phyloP scores from a whole-genome alignment of 208 protist species.

The Blechomonas ayalai region DNA sequence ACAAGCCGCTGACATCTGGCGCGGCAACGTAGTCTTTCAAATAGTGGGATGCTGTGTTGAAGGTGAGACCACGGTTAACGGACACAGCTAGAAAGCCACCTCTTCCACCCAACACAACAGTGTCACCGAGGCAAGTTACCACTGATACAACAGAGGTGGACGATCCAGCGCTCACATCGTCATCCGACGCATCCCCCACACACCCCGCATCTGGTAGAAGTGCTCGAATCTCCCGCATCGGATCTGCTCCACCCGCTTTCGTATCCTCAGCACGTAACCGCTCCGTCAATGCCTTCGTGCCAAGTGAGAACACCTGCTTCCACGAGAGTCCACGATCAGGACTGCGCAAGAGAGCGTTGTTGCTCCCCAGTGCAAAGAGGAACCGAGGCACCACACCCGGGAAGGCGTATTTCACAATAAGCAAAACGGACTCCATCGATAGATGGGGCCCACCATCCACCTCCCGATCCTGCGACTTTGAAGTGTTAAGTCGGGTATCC shows the following conservation, averaged over 20 bases:
- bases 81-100: conserved; percentile 53
- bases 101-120: conserved; percentile 40
- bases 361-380: conserved; percentile 47
- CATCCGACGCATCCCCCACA: background rate
- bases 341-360: conserved; percentile 46
- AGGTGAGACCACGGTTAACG: conserved; percentile 53
- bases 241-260: background rate
- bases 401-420: conserved; percentile 19
- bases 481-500: background rate
- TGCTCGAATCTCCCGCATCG: conserved; percentile 7
- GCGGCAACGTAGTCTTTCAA: background rate
- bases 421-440: conserved; percentile 14
- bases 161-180: background rate
- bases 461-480: background rate
- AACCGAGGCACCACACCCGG: conserved; percentile 35
- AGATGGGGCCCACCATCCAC: conserved; percentile 2
- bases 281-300: too few relatives aligned
- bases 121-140: conserved; percentile 23
- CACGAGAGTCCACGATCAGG: conserved; percentile 57
- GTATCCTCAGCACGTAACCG: background rate
- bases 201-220: background rate
- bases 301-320: conserved; percentile 18
- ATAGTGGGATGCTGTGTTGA: conserved; percentile 14
- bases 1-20: conserved; percentile 8
- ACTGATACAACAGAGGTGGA: too few relatives aligned